These are phyloP conservation scores for Thielaviopsis ethacetica DNA, from an alignment of 2,329 filamentous ascomycete genomes.

Conservation along the genomic window DNA sequence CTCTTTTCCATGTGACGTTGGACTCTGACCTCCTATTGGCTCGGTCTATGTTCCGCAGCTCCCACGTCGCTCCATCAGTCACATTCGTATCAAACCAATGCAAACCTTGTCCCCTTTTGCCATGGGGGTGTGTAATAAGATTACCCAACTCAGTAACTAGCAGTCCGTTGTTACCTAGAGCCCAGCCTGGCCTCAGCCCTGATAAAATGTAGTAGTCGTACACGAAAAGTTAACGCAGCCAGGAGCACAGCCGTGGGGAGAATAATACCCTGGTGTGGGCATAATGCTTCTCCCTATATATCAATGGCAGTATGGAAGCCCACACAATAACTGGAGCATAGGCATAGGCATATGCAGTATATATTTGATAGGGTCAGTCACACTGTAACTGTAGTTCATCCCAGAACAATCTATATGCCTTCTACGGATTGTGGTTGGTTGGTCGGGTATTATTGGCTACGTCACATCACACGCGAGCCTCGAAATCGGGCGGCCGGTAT, in stretches of 20 bases:
- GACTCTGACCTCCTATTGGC: background rate
- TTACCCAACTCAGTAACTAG: background rate
- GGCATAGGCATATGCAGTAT: no score
- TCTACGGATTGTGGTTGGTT: background rate
- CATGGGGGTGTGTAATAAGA: background rate
- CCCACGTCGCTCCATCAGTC: background rate
- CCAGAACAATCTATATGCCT: background rate
- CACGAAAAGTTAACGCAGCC: no score
- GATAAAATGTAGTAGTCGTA: no score
- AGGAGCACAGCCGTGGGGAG: no score
- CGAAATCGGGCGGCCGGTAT: no score
- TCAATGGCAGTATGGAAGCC: no score
- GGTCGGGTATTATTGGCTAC: background rate
- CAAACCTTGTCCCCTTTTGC: background rate
- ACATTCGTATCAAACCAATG: background rate
- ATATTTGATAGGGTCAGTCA: no score
- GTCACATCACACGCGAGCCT: background rate
- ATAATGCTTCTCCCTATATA: no score
- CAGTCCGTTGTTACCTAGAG: background rate
- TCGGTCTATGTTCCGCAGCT: background rate
- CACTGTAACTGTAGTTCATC: background rate
- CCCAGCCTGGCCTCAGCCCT: no score
- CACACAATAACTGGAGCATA: no score
- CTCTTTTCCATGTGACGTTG: background rate
- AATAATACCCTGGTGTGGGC: no score